Conservation (phyloP, 1,284 basidiomycete species). For the Marasmius fiardii region DNA sequence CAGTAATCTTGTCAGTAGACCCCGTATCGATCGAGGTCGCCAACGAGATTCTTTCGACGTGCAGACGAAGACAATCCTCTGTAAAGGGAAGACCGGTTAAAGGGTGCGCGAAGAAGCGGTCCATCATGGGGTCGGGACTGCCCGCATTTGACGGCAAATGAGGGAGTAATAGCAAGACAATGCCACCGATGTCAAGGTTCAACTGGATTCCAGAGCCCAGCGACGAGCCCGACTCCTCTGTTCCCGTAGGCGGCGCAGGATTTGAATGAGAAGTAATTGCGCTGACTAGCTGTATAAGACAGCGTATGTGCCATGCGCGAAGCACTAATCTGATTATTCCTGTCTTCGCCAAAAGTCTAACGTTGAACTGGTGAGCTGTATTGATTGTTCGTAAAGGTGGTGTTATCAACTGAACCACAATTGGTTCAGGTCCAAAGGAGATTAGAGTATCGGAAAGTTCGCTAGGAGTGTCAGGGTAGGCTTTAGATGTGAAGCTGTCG, state of each 20-base stretch:
- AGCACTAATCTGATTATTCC: conserved; percentile 53
- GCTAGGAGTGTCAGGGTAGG: not conserved
- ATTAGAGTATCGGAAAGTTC: conserved; percentile 42
- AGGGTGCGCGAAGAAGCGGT: conserved; percentile 53
- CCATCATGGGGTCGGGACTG: conserved; percentile 18
- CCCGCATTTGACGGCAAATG: conserved; percentile 12
- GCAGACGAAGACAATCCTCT: conserved; percentile 51
- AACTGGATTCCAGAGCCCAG: conserved; percentile 33
- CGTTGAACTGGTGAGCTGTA: not conserved
- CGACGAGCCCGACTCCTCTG: conserved; percentile 13
- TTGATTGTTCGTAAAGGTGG: conserved; percentile 26
- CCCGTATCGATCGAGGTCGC: conserved; percentile 28
- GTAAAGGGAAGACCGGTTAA: conserved; percentile 48
- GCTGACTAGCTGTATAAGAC: conserved; percentile 39
- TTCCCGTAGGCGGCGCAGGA: conserved; percentile 10
- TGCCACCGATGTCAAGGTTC: conserved; percentile 39
- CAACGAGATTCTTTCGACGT: conserved; percentile 47
- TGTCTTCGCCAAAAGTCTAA: conserved; percentile 36
- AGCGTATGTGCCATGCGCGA: conserved; percentile 49
- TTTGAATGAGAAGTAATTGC: conserved; percentile 29
- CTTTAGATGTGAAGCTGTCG: not conserved
- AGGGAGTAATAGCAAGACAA: conserved; percentile 48
- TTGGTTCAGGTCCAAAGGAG: conserved; percentile 55
- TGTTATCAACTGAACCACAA: conserved; percentile 52
- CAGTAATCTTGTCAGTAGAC: conserved; percentile 6